Base-by-base conservation (phyloP, 768 basidiomycete genomes). In the Crucibulum laeve region DNA sequence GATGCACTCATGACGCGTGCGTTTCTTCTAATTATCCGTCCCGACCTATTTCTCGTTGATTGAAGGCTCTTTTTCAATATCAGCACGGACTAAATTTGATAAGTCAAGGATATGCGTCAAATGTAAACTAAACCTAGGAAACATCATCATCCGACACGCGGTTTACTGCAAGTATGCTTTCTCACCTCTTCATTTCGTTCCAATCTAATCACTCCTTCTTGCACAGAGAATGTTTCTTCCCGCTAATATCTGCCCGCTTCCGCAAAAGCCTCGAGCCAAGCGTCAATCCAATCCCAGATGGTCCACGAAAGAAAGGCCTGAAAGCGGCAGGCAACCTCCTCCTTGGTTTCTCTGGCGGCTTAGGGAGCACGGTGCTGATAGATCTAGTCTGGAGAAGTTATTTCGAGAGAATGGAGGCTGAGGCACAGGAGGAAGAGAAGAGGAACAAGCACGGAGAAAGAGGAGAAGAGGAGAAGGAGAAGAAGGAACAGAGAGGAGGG, bases 151-250 rank as follows among this genome's bases (percentile, higher is more conserved):
- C 43, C 74, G 87, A 32, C 86, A 91, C 58, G 80, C 84, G 11
- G 84, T 87, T 15, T 91, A 91, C 56, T 91, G 89, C 86, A 87
- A 80, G 88, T 88, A 54, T 53, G 73, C 28, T 36, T 17, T 50
- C 46, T n/a, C n/a, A 28, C 18, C 25, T 40, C 43, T 49, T 25
- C 38, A 24, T 34, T 38, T 24, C 21, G 28, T 23, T 39, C 17
- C 21, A 33, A 42, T 25, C 34, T 25, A 26, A 41, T 33, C 28
- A 41, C 30, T 23, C 22, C 13, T 25, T 8, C 10, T 22, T 25
- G 10, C 15, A 42, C 37, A 66, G 65, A 47, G 42, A 57, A 3
- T 90, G 87, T 53, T 88, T 91, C 60, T 67, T 73, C 28, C 76
- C 80, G 4, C 68, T 84, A 17, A 65, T 87, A 4, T 69, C 70